These are phyloP conservation scores for Monosporozyma servazzii DNA, from an alignment of 805 yeast genomes.

Conservation along the genomic window DNA sequence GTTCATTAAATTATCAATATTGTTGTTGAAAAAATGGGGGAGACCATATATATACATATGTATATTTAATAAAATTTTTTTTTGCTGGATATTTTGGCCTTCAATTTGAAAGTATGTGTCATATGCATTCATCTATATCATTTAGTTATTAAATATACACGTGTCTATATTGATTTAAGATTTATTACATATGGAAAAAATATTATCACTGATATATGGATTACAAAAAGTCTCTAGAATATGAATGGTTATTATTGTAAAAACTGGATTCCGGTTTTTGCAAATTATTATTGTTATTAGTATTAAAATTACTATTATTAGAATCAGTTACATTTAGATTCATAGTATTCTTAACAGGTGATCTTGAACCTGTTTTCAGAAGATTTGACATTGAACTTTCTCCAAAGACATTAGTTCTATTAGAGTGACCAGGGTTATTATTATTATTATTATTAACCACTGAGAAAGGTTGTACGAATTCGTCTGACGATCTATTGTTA, in stretches of 20 bases:
- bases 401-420: background rate
- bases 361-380: background rate
- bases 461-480: constrained; percentile 3
- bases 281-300: constrained; percentile 12
- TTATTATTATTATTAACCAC: background rate
- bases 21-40: too few species aligned
- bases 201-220: background rate
- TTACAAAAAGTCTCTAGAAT: constrained; percentile 11
- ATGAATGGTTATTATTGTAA: constrained; percentile 15
- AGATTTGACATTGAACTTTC: constrained; percentile 1
- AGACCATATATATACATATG: too few species aligned
- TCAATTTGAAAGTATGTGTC: too few species aligned
- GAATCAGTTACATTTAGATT: too few species aligned
- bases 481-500: background rate
- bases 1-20: too few species aligned
- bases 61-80: too few species aligned
- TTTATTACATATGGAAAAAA: too few species aligned
- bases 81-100: too few species aligned
- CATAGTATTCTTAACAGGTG: background rate
- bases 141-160: background rate
- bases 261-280: constrained; percentile 28
- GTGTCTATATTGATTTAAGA: background rate
- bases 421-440: background rate
- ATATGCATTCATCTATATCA: too few species aligned
- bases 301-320: background rate